Evolutionary conservation across 78 protist species (phyloP).

Genomic region (Planoprotostelium fungivorum): DNA sequence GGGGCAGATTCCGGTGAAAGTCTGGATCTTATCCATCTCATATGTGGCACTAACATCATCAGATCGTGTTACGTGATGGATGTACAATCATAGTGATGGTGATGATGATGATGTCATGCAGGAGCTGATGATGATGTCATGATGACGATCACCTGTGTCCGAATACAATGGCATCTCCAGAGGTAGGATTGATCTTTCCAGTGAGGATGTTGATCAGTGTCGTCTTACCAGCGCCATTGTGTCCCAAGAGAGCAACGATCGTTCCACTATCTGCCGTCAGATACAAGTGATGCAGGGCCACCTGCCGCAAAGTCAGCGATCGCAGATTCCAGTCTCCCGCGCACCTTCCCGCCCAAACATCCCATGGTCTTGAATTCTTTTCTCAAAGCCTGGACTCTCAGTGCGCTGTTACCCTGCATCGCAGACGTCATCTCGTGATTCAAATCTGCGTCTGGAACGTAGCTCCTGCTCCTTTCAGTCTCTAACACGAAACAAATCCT

Average conservation of each 20-base stretch:
- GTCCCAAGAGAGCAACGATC: conserved; percentile 60
- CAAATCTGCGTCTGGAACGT: neutral
- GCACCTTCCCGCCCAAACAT: neutral
- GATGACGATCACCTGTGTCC: conserved; percentile 6
- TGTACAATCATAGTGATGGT: too few species aligned
- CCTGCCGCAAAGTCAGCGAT: too few species aligned
- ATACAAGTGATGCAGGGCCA: neutral
- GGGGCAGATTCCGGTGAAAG: conserved; percentile 43
- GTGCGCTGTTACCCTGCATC: neutral
- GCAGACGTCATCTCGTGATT: neutral
- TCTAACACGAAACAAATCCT: too few species aligned
- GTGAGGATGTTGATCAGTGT: conserved; percentile 83
- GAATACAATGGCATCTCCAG: conserved; percentile 29
- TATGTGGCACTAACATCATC: conserved; percentile 4
- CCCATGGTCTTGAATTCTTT: neutral
- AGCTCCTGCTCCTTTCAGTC: neutral
- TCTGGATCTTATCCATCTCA: conserved; percentile 28
- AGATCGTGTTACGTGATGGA: too few species aligned
- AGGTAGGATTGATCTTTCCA: conserved; percentile 52
- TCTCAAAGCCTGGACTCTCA: neutral
- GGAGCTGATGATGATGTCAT: neutral
- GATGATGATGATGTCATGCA: neutral
- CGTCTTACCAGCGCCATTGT: conserved; percentile 79
- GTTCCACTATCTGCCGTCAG: neutral
- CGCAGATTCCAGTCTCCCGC: too few species aligned